phyloP scores from a whole-genome alignment of 306 rosid species.

The Arachis hypogaea region DNA sequence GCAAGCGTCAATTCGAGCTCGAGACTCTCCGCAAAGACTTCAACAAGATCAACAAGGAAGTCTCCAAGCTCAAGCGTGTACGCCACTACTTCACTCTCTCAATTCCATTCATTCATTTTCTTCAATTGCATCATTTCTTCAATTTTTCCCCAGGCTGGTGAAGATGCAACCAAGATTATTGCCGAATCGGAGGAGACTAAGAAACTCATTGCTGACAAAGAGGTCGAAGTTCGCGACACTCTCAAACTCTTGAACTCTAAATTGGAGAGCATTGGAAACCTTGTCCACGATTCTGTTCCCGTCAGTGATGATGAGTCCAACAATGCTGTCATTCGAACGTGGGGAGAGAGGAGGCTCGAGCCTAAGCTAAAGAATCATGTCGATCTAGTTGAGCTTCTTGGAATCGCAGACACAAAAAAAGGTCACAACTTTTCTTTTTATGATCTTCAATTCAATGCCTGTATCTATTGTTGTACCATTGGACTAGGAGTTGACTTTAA shows the following conservation, averaged over 20 bases:
- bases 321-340: conserved; percentile 75
- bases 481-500: not conserved
- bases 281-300: conserved; percentile 90
- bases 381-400: conserved; percentile 83
- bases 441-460: not conserved
- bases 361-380: conserved; percentile 88
- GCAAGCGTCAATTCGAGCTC: conserved; percentile 81
- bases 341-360: conserved; percentile 85
- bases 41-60: conserved; percentile 79
- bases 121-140: not conserved
- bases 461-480: not conserved
- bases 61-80: conserved; percentile 68
- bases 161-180: conserved; percentile 63
- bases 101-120: not conserved
- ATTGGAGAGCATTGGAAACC: conserved; percentile 83
- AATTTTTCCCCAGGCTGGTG: conserved; percentile 47
- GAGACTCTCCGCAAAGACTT: conserved; percentile 78
- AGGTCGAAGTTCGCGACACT: conserved; percentile 71
- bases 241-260: conserved; percentile 54
- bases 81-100: conserved; percentile 7
- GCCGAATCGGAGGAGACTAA: conserved; percentile 67
- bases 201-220: conserved; percentile 69
- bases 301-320: conserved; percentile 79
- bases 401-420: conserved; percentile 73
- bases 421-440: conserved; percentile 43